phyloP scores from a whole-genome alignment of 495 filamentous ascomycete genomes.

The Pyronema omphalodes region DNA sequence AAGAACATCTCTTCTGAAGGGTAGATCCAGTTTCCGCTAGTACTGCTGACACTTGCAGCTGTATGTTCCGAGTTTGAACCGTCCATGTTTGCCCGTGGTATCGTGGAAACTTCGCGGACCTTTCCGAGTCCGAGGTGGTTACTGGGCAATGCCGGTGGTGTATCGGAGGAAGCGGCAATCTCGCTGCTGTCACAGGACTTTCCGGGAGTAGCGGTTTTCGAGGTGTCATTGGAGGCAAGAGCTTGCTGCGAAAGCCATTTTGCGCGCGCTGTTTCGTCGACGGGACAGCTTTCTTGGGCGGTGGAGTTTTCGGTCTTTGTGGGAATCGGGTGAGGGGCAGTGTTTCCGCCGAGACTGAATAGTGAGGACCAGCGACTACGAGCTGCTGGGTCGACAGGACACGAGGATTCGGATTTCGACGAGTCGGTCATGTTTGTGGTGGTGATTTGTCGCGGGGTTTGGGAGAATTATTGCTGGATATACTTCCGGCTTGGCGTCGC shows the following conservation, averaged over 20 bases:
- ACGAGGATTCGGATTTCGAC: not conserved
- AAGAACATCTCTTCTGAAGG: conserved; percentile 93
- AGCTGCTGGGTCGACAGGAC: not conserved
- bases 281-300: conserved; percentile 45
- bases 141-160: conserved; percentile 20
- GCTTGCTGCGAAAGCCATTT: conserved; percentile 44
- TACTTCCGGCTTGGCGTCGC: not conserved
- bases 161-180: conserved; percentile 23
- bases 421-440: not conserved
- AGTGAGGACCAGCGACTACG: not conserved
- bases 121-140: conserved; percentile 30
- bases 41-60: conserved; percentile 17
- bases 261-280: conserved; percentile 71
- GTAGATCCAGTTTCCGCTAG: conserved; percentile 83
- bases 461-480: not conserved
- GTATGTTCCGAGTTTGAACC: conserved; percentile 25
- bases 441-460: not conserved
- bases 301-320: not conserved
- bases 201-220: conserved; percentile 18
- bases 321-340: not conserved
- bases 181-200: conserved; percentile 23
- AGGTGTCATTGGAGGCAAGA: not conserved
- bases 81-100: conserved; percentile 41
- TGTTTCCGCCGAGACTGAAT: not conserved
- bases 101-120: conserved; percentile 61